These are phyloP conservation scores for Epichloe festucae DNA, from an alignment of 2,329 filamentous ascomycete genomes.

Conservation along the genomic window DNA sequence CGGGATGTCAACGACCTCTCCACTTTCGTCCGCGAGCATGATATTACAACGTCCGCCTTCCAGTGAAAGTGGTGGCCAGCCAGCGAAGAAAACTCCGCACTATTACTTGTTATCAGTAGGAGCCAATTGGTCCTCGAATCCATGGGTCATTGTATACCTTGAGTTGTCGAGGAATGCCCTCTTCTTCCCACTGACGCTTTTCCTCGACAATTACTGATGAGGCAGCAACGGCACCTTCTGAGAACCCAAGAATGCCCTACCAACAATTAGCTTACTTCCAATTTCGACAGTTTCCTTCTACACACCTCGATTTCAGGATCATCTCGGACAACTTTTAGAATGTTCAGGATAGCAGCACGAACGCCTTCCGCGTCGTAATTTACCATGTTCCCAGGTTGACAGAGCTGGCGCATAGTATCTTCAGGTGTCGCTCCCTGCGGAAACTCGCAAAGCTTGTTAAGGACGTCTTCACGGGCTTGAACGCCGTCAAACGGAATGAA, in stretches of 20 bases:
- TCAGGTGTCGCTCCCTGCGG: conserved; percentile 38
- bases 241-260: conserved; percentile 44
- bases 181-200: conserved; percentile 21
- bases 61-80: conserved; percentile 39
- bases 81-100: conserved; percentile 36
- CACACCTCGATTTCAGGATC: conserved; percentile 19
- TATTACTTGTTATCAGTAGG: conserved; percentile 15
- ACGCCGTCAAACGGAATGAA: conserved; percentile 37
- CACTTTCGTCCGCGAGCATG: conserved; percentile 34
- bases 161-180: conserved; percentile 21
- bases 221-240: conserved; percentile 44
- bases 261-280: neutral
- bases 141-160: conserved; percentile 16
- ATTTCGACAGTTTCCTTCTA: neutral
- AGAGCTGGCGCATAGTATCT: conserved; percentile 41
- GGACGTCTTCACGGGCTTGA: conserved; percentile 29
- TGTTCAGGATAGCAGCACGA: conserved; percentile 13
- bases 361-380: conserved; percentile 4
- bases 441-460: conserved; percentile 40
- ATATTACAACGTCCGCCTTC: conserved; percentile 24
- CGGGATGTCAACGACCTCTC: conserved; percentile 36
- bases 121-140: neutral
- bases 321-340: conserved; percentile 26
- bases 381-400: conserved; percentile 11
- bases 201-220: conserved; percentile 40